Evolutionary conservation across 1,284 basidiomycete genomes (phyloP).

Genomic region (Marasmius fiardii): DNA sequence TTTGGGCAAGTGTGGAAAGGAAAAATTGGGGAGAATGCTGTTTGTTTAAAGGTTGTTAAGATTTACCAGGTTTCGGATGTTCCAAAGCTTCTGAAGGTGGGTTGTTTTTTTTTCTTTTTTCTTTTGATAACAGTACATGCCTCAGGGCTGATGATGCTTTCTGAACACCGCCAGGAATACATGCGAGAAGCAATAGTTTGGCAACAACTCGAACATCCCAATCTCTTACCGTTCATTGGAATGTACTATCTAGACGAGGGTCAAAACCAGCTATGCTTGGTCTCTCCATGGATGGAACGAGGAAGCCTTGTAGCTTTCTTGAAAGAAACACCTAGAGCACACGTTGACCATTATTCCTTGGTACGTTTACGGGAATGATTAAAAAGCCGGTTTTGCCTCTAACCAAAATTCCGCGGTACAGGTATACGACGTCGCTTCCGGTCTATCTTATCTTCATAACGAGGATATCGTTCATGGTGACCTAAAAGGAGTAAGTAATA

Average conservation of each 20-base stretch:
- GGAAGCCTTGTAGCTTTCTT: constrained; percentile 30
- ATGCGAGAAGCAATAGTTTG: constrained; percentile 1
- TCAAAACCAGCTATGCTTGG: neutral
- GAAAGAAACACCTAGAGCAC: constrained; percentile 3
- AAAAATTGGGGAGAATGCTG: neutral
- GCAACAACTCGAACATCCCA: neutral
- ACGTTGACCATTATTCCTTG: constrained; percentile 20
- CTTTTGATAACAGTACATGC: neutral
- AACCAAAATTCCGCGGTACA: constrained; percentile 1
- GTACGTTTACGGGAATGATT: constrained; percentile 20
- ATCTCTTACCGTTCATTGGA: neutral
- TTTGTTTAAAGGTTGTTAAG: constrained; percentile 4
- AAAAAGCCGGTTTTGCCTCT: neutral
- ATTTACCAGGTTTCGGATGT: constrained; percentile 1
- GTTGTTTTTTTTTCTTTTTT: neutral
- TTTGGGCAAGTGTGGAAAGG: constrained; percentile 8
- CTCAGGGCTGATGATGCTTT: neutral
- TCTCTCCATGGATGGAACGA: constrained; percentile 30
- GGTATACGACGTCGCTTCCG: constrained; percentile 27
- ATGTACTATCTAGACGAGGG: neutral
- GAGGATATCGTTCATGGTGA: constrained; percentile 34
- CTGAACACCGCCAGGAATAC: neutral
- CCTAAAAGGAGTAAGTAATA: constrained; percentile 30
- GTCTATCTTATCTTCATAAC: constrained; percentile 30
- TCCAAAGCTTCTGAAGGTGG: neutral